Base-by-base conservation (phyloP, 495 filamentous ascomycete genomes). In the Daldinia concentrica region DNA sequence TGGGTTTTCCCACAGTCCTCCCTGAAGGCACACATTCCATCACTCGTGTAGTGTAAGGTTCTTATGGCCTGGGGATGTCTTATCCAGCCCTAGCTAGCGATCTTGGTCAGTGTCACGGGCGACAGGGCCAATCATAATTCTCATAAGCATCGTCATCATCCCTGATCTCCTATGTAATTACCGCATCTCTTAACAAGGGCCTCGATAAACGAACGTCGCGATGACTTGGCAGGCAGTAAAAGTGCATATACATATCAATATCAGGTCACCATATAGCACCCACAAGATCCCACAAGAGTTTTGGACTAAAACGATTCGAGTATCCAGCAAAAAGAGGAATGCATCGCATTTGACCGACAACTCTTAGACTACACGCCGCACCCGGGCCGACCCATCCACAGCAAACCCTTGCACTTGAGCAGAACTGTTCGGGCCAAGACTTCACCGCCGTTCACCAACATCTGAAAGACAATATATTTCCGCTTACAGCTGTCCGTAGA, bases 361-460 rank as follows among this genome's bases (percentile, higher is more conserved):
- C 58, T 60, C 37, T 63, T 50, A 51, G 19, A 26, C 36, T 41
- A 34, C 30, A 57, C 43, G 52, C 70, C 60, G 64, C 56, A 62
- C 64, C 14, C 50, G 27, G 56, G 26, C 64, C 59, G 59, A 67
- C 41, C 68, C 52, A 66, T 36, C 32, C 26, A 43, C 22, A 57
- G 17, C 27, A 57, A 32, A 30, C 50, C 50, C 50, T 54, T 54
- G 17, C 17, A 36, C 7, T 15, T 22, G 9, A 24, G 9, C 54
- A 19, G 50, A 48, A 15, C 29, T 17, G 36, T 45, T 29, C 39
- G 50, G 55, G 63, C 69, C 60, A 68, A 68, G 64, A 58, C 59
- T 32, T 72, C 69, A 72, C 69, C 69, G 69, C 69, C 55, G 69
- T 64, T 72, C 64, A 64, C 43, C 43, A 57, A 58, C 58, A 48